These are phyloP conservation scores for Metarhizium album DNA, from an alignment of 2,329 filamentous ascomycete genomes.

Conservation along the genomic window DNA sequence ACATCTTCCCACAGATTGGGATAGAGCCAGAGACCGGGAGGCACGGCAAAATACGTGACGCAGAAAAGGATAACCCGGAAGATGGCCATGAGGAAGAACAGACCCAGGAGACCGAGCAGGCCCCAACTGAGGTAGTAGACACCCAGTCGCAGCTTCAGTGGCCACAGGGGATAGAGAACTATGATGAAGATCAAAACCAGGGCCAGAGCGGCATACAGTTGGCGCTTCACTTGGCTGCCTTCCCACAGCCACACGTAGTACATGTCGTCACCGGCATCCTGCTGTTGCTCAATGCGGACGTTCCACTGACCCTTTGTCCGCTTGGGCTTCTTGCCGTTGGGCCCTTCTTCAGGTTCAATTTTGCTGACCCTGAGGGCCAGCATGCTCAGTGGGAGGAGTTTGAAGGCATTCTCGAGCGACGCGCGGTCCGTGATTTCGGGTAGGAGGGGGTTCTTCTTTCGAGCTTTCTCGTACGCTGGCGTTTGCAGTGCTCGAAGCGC, in stretches of 20 bases:
- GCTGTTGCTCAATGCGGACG: constrained; percentile 90
- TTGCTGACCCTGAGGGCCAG: constrained; percentile 85
- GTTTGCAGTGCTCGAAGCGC: constrained; percentile 84
- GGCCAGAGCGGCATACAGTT: constrained; percentile 78
- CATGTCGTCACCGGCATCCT: constrained; percentile 75
- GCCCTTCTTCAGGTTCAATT: constrained; percentile 54
- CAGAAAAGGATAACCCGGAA: constrained; percentile 92
- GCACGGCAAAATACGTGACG: constrained; percentile 71
- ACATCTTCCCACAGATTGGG: constrained; percentile 98
- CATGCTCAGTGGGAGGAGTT: constrained; percentile 87
- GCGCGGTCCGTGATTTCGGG: constrained; percentile 81
- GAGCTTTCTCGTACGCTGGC: constrained; percentile 79
- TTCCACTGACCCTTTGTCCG: constrained; percentile 93
- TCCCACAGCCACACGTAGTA: constrained; percentile 98
- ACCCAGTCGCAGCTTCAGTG: constrained; percentile 76
- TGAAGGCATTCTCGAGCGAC: constrained; percentile 87
- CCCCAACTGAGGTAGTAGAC: constrained; percentile 98
- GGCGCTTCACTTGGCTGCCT: constrained; percentile 85
- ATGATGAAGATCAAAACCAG: constrained; percentile 75
- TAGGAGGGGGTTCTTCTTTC: constrained; percentile 79
- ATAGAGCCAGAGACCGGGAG: constrained; percentile 95
- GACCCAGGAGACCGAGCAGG: constrained; percentile 74
- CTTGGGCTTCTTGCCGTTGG: constrained; percentile 61
- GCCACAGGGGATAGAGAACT: constrained; percentile 95
- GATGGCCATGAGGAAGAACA: constrained; percentile 97